A percentile compares a stretch with the other conserved stretches of the same genome.
Conservation (phyloP, 2,329 filamentous ascomycete species). For the Aspergillus calidoustus region DNA sequence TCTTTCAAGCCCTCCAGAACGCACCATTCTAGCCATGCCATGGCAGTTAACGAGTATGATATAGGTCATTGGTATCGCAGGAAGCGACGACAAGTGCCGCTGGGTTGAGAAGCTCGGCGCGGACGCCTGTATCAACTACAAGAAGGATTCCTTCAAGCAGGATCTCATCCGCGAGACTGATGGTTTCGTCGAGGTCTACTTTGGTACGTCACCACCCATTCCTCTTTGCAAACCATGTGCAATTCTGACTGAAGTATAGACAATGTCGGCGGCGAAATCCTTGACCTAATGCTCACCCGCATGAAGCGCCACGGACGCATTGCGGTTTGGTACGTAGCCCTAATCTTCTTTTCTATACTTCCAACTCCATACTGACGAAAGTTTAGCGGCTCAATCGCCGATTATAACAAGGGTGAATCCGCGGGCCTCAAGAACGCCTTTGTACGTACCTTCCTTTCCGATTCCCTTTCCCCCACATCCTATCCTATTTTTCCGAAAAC, state of each 20-base stretch:
- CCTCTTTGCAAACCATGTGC: not conserved
- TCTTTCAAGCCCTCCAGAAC: not conserved
- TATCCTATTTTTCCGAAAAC: not conserved
- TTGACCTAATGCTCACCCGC: slow-evolving; percentile 16
- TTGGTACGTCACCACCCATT: not conserved
- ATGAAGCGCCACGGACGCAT: slow-evolving; percentile 20
- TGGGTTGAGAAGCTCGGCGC: slow-evolving; percentile 20
- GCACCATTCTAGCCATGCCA: no score
- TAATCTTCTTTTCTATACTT: not conserved
- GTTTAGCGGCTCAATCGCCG: slow-evolving; percentile 27
- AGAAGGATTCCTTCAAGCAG: slow-evolving; percentile 12
- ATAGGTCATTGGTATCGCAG: slow-evolving; percentile 20
- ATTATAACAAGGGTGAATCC: slow-evolving; percentile 24
- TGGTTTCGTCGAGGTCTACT: slow-evolving; percentile 13
- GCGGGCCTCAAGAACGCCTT: slow-evolving; percentile 26
- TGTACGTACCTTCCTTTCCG: slow-evolving; percentile 14
- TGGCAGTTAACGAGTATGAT: no score
- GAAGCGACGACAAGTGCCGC: slow-evolving; percentile 15
- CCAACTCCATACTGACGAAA: slow-evolving; percentile 1
- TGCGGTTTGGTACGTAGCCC: slow-evolving; percentile 24
- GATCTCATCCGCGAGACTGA: slow-evolving; percentile 10
- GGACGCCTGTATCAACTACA: slow-evolving; percentile 18
- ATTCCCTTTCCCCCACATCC: no score
- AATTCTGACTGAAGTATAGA: slow-evolving; percentile 7
- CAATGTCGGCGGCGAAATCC: slow-evolving; percentile 18